These are phyloP conservation scores for Emydomyces testavorans DNA, from an alignment of 2,329 filamentous ascomycete genomes.

Conservation along the genomic window DNA sequence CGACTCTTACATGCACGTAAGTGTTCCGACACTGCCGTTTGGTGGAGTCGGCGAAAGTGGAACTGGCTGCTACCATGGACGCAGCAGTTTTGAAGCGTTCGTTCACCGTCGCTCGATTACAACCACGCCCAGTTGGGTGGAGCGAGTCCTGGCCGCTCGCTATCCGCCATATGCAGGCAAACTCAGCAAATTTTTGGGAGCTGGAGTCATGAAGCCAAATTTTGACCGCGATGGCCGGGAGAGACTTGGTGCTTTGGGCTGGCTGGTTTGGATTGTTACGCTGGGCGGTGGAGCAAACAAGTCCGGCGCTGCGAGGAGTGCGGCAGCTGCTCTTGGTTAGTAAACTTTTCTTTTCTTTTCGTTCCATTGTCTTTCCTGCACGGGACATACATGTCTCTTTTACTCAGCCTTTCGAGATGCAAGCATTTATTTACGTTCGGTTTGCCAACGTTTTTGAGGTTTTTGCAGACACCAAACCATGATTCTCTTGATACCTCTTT, in stretches of 20 bases:
- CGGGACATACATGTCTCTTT: too few species aligned
- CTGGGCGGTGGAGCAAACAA: slow-evolving; percentile 33
- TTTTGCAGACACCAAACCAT: neutral
- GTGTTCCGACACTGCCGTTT: slow-evolving; percentile 61
- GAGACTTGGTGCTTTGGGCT: slow-evolving; percentile 25
- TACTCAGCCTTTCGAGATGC: too few species aligned
- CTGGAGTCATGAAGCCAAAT: slow-evolving; percentile 44
- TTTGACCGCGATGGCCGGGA: slow-evolving; percentile 48
- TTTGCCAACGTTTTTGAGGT: neutral
- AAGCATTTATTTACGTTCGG: slow-evolving; percentile 4
- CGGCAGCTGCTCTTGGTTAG: slow-evolving; percentile 32
- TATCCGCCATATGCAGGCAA: slow-evolving; percentile 53
- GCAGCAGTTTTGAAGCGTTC: slow-evolving; percentile 54
- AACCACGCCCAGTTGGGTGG: slow-evolving; percentile 50
- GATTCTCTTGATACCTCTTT: neutral
- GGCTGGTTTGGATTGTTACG: slow-evolving; percentile 32
- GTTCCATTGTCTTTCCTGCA: too few species aligned
- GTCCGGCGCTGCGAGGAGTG: slow-evolving; percentile 28
- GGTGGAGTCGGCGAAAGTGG: slow-evolving; percentile 75
- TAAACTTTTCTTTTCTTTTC: slow-evolving; percentile 27
- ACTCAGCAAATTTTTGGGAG: slow-evolving; percentile 40
- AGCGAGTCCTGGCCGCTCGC: slow-evolving; percentile 44
- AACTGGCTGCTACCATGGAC: slow-evolving; percentile 64
- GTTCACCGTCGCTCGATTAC: slow-evolving; percentile 50
- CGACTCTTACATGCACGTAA: slow-evolving; percentile 56